Evolutionary conservation across 768 basidiomycete genomes (phyloP).

Genomic region (Pleurotus pulmonarius): DNA sequence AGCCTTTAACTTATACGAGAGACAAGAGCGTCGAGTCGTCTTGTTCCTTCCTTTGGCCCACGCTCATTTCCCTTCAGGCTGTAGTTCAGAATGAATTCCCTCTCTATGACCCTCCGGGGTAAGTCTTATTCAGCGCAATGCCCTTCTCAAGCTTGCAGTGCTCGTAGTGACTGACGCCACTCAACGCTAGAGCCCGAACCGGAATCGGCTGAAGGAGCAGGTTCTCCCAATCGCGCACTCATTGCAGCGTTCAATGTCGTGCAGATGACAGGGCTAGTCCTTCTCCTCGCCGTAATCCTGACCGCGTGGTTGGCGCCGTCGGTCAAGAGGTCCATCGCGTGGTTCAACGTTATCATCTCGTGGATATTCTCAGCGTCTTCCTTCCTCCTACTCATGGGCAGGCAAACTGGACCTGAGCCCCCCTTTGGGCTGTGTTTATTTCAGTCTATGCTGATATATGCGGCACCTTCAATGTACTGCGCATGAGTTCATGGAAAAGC

Average conservation of each 20-base stretch:
- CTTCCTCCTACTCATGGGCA: conserved; percentile 18
- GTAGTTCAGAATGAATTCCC: too few relatives aligned
- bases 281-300: not conserved
- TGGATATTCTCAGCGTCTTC: conserved; percentile 19
- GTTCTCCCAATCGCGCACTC: not conserved
- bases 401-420: conserved; percentile 17
- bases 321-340: conserved; percentile 14
- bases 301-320: conserved; percentile 9
- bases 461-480: conserved; percentile 20
- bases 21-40: too few relatives aligned
- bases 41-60: too few relatives aligned
- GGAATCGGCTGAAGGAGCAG: not conserved
- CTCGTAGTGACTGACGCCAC: too few relatives aligned
- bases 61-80: too few relatives aligned
- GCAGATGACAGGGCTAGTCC: conserved; percentile 3
- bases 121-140: too few relatives aligned
- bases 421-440: conserved; percentile 19
- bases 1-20: too few relatives aligned
- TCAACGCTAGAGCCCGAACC: too few relatives aligned
- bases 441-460: conserved; percentile 22
- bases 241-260: conserved; percentile 1
- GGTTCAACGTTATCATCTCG: conserved; percentile 19
- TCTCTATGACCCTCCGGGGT: too few relatives aligned
- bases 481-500: not conserved
- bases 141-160: too few relatives aligned